phyloP scores from a whole-genome alignment of 139 green algal species.

The Haematococcus lacustris region DNA sequence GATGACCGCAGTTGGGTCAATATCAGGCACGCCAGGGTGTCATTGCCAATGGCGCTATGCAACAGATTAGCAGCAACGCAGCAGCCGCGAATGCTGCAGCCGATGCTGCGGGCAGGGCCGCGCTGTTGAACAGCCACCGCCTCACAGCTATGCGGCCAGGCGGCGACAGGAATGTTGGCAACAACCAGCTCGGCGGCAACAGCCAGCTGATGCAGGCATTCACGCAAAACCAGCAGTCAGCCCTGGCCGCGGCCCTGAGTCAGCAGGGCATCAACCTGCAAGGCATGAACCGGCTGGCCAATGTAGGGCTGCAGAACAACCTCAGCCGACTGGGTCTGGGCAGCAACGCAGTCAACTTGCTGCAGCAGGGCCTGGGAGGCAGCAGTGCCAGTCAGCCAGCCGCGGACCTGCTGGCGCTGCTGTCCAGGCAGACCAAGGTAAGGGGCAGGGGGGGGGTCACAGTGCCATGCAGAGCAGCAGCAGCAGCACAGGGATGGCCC shows the following conservation, averaged over 20 bases:
- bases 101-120: neutral
- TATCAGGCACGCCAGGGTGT: neutral
- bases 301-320: neutral
- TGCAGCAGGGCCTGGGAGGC: neutral
- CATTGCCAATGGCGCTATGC: neutral
- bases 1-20: neutral
- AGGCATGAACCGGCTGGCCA: neutral
- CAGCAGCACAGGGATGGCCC: neutral
- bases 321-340: too few species aligned
- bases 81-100: neutral
- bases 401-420: neutral
- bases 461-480: neutral
- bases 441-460: neutral
- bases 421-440: neutral
- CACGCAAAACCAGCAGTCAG: neutral
- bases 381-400: neutral
- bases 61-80: neutral
- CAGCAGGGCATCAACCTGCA: neutral
- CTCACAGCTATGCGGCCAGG: neutral
- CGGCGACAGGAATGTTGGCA: neutral
- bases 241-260: neutral
- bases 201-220: neutral
- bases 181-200: neutral
- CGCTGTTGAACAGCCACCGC: neutral
- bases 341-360: neutral